phyloP scores from a whole-genome alignment of 2,329 filamentous ascomycete genomes.

The Whalleya microplaca region DNA sequence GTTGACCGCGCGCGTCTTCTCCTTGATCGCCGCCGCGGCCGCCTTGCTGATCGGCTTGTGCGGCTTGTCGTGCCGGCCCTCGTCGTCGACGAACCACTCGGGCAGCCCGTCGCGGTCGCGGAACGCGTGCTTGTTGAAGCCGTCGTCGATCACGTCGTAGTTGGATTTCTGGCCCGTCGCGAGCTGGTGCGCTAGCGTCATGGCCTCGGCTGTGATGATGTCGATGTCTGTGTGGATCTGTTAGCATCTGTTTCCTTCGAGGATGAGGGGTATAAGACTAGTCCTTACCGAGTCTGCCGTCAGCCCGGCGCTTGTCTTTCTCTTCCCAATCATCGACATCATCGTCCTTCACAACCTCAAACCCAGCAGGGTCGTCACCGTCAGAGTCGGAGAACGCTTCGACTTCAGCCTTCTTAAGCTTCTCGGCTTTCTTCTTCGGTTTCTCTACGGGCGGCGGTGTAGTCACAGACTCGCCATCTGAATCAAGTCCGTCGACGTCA shows the following conservation, averaged over 20 bases:
- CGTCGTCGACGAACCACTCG: constrained; percentile 98
- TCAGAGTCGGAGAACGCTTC: constrained; percentile 35
- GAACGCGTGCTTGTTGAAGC: constrained; percentile 91
- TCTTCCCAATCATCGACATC: constrained; percentile 66
- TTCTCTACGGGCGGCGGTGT: constrained; percentile 32
- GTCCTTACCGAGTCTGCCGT: constrained; percentile 63
- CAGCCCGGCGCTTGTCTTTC: constrained; percentile 62
- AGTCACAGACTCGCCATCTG: constrained; percentile 34
- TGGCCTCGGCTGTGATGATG: constrained; percentile 98
- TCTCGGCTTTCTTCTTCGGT: constrained; percentile 26
- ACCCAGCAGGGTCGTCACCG: constrained; percentile 51
- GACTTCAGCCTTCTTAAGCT: constrained; percentile 19
- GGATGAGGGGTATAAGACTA: neutral
- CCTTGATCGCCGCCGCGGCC: constrained; percentile 88
- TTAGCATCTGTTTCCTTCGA: constrained; percentile 21
- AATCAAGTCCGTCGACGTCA: constrained; percentile 24
- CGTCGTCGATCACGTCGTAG: constrained; percentile 82
- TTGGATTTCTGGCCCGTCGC: constrained; percentile 83
- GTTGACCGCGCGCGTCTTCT: constrained; percentile 90
- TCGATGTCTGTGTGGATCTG: constrained; percentile 74
- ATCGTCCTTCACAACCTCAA: constrained; percentile 63
- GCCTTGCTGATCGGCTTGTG: constrained; percentile 91
- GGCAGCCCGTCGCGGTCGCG: constrained; percentile 90
- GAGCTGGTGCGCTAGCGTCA: constrained; percentile 93
- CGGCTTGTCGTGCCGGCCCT: constrained; percentile 78